Percentiles rank a stretch among this genome's conserved stretches.
Evolutionary conservation across 2,329 filamentous ascomycete species (phyloP).

Genomic region (Sporothrix luriei): DNA sequence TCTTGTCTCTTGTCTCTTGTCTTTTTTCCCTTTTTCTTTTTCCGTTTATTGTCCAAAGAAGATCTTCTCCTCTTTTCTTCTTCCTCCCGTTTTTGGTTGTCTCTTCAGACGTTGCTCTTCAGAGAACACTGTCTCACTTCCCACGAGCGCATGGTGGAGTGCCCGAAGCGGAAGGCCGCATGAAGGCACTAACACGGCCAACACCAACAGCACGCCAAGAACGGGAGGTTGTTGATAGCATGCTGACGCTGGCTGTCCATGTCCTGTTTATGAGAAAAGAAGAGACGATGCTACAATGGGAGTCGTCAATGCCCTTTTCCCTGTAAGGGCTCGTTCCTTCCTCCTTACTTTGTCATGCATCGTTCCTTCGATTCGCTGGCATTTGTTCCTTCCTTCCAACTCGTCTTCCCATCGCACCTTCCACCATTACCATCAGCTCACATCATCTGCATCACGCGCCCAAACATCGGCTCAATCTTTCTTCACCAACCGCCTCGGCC

Average conservation of each 20-base stretch:
- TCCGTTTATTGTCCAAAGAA: not conserved
- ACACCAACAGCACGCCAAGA: not conserved
- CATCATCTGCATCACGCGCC: not conserved
- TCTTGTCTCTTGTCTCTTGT: no score
- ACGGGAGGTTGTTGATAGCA: not conserved
- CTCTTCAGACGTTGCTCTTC: no score
- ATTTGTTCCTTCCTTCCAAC: not conserved
- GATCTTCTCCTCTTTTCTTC: no score
- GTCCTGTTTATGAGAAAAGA: no score
- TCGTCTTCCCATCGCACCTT: not conserved
- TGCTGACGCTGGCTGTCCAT: no score
- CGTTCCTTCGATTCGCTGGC: not conserved
- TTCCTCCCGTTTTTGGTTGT: no score
- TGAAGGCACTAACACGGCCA: not conserved
- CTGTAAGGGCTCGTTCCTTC: not conserved
- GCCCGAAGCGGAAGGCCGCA: no score
- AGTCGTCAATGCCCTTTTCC: not conserved
- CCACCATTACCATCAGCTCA: not conserved
- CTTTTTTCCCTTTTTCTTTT: not conserved
- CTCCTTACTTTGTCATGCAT: not conserved
- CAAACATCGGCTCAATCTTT: constrained; percentile 18
- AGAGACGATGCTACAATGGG: no score
- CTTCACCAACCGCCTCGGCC: not conserved
- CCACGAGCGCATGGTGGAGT: no score
- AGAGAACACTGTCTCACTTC: no score